Evolutionary conservation across 805 yeast species (phyloP), one percentile per base, ranked within the genome.

Genomic region (Phaffomyces thermotolerans): DNA sequence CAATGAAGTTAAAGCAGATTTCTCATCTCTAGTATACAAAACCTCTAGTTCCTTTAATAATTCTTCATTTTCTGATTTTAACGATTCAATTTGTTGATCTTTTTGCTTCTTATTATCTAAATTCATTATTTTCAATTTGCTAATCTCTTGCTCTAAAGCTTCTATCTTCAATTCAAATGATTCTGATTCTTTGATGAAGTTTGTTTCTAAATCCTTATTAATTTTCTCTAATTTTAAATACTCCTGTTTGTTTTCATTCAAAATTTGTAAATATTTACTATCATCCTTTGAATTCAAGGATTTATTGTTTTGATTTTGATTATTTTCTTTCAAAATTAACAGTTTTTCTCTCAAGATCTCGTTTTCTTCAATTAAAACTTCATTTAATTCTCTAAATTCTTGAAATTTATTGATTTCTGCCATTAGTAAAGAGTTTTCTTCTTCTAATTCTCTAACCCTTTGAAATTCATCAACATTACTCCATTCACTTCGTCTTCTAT

Each of bases 301-400:
- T 14, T 31, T 17, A 31, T 32, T 18, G 17, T 33, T 33, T 9
- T 18, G 13, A 33, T 12, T 1, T 33, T 45, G 36, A 18, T 30
- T 36, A 23, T 15, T 40, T 27, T 41, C 44, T 34, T 41, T 41
- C n/a, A 37, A 17, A 9, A 43, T 32, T 6, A 17, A 35, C 13
- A 42, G 18, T 29, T 45, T 39, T 17, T 43, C 42, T 33, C 47
- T 36, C 20, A 45, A 24, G 3, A 37, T 36, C 29, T 41, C 45
- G 30, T 49, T 49, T 32, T 50, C 48, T 14, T 41, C 46, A 20
- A 41, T 36, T 8, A 50, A 39, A 12, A 41, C 41, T 32, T 46
- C 47, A 36, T 51, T 47, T 12, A 41, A 37, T 8, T 43, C 48
- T 17, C 42, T 34, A 24, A 46, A 42, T 25, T 46, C 42, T 22